Evolutionary conservation across 805 yeast genomes (phyloP).

Genomic region (Tetrapisispora taiwanensis): DNA sequence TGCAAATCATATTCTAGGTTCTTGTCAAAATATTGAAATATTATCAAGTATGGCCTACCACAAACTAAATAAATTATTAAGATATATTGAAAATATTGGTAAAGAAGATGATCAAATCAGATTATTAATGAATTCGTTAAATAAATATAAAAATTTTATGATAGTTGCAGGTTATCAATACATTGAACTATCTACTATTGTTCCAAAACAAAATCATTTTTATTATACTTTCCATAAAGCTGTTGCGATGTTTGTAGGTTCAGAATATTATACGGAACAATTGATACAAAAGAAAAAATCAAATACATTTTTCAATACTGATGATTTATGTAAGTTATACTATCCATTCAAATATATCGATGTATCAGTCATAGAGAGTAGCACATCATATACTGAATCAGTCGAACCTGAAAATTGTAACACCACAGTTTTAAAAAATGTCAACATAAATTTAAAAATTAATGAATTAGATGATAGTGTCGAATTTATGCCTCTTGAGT

Average conservation of each 20-base stretch:
- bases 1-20: conserved; percentile 1
- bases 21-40: background rate
- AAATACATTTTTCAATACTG: conserved; percentile 6
- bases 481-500: background rate
- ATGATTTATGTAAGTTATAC: conserved; percentile 23
- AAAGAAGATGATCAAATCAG: conserved; percentile 9
- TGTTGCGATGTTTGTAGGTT: conserved; percentile 20
- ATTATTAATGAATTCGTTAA: conserved; percentile 17
- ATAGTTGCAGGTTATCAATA: conserved; percentile 24
- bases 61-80: conserved; percentile 14
- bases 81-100: conserved; percentile 8
- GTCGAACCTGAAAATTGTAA: too few species aligned
- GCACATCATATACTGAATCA: too few species aligned
- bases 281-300: conserved; percentile 13
- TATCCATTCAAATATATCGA: conserved; percentile 11
- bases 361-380: too few species aligned
- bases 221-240: conserved; percentile 24
- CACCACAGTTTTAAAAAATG: too few species aligned
- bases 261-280: conserved; percentile 21
- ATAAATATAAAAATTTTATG: conserved; percentile 19
- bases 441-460: background rate
- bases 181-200: conserved; percentile 13
- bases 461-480: background rate
- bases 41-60: background rate
- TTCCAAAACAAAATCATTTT: conserved; percentile 9